A percentile compares a stretch with the other conserved stretches of the same genome.
Evolutionary conservation across 164 flowering plant genomes (phyloP).

Genomic region (Taxillus chinensis): DNA sequence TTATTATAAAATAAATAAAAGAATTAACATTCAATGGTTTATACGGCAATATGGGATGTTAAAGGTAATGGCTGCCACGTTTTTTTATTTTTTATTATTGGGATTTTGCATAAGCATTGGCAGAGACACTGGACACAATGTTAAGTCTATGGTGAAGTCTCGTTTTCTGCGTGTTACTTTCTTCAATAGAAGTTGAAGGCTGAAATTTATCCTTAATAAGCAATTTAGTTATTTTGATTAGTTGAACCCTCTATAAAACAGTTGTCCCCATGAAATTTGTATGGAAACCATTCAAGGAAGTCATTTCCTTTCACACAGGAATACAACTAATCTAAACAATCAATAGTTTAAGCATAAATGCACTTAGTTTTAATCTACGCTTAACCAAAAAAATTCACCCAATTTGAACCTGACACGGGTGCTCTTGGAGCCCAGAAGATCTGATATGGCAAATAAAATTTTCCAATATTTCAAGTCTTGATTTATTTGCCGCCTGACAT

Average conservation of each 20-base stretch:
- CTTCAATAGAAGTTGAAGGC: too few relatives aligned
- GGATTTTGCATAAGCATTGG: too few relatives aligned
- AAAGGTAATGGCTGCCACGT: too few relatives aligned
- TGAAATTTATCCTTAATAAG: too few relatives aligned
- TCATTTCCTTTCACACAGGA: conserved; percentile 22
- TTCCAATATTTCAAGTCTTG: conserved; percentile 10
- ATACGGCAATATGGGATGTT: too few relatives aligned
- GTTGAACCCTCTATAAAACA: conserved; percentile 9
- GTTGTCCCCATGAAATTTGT: conserved; percentile 18
- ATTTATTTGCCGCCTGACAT: conserved; percentile 21
- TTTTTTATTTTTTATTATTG: too few relatives aligned
- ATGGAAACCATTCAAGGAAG: conserved; percentile 5
- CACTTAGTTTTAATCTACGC: conserved; percentile 18
- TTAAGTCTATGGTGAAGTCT: too few relatives aligned
- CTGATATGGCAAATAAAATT: conserved; percentile 15
- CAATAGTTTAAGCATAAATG: conserved; percentile 10
- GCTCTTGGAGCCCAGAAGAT: conserved; percentile 22
- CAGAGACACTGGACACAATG: too few relatives aligned
- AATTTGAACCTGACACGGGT: conserved; percentile 39
- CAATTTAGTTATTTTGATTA: background rate
- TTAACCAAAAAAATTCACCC: conserved; percentile 54
- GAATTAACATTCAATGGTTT: too few relatives aligned
- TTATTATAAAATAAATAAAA: too few relatives aligned
- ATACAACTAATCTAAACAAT: conserved; percentile 7
- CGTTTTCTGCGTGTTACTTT: too few relatives aligned